These are phyloP conservation scores for Entophlyctis helioformis DNA, from an alignment of 192 early-diverging fungal genomes.

Conservation along the genomic window DNA sequence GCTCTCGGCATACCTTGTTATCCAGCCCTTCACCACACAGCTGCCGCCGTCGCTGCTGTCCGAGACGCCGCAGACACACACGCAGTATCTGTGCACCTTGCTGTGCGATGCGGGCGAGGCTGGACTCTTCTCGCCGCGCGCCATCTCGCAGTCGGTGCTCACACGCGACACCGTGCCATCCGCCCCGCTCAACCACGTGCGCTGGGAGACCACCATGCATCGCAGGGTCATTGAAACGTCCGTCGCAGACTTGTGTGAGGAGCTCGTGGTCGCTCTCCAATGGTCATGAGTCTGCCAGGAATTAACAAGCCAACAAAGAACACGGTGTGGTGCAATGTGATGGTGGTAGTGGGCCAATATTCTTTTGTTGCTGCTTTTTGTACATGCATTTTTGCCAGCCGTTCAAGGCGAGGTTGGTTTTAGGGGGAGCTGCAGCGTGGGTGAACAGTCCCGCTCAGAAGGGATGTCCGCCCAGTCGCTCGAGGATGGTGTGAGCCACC, in stretches of 20 bases:
- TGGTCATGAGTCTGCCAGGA: too few relatives aligned
- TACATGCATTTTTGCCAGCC: too few relatives aligned
- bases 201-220: slow-evolving; percentile 4
- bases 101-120: slow-evolving; percentile 4
- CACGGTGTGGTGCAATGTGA: too few relatives aligned
- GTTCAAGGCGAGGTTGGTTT: too few relatives aligned
- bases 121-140: slow-evolving; percentile 5
- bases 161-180: not conserved
- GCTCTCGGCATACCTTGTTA: slow-evolving; percentile 24
- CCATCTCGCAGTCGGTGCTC: not conserved
- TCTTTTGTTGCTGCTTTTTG: too few relatives aligned
- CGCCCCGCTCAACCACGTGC: slow-evolving; percentile 6
- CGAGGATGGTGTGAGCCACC: too few relatives aligned
- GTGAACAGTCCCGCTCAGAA: too few relatives aligned
- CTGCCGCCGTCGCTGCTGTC: slow-evolving; percentile 6
- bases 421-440: too few relatives aligned
- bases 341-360: too few relatives aligned
- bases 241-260: slow-evolving; percentile 30
- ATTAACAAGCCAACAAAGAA: too few relatives aligned
- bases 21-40: slow-evolving; percentile 22
- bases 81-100: slow-evolving; percentile 13
- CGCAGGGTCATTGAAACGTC: slow-evolving; percentile 24
- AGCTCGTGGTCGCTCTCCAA: slow-evolving; percentile 25
- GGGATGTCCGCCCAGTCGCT: too few relatives aligned
- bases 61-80: slow-evolving; percentile 5